These are phyloP conservation scores for Thelonectria rubi DNA, from an alignment of 2,329 filamentous ascomycete species.

Conservation along the genomic window DNA sequence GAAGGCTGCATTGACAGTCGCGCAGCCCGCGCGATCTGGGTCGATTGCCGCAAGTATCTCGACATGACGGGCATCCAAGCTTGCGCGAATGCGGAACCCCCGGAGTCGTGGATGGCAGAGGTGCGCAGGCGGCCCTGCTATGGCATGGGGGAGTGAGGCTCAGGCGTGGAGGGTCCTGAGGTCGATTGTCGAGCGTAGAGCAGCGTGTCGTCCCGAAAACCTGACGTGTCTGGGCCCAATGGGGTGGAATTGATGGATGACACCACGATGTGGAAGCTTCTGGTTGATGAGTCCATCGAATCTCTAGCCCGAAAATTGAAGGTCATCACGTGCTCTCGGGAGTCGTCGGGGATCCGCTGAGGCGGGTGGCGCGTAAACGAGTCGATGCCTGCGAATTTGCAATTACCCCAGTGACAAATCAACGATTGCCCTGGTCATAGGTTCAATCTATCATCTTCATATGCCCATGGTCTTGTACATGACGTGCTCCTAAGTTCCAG, in stretches of 20 bases:
- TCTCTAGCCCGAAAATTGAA: conserved; percentile 44
- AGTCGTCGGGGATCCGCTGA: conserved; percentile 31
- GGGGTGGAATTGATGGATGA: conserved; percentile 40
- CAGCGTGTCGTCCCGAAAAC: conserved; percentile 29
- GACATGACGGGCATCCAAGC: conserved; percentile 62
- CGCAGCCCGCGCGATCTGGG: conserved; percentile 70
- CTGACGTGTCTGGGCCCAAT: conserved; percentile 33
- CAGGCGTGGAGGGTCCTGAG: conserved; percentile 20
- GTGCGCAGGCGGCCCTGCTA: conserved; percentile 39
- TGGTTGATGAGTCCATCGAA: conserved; percentile 39
- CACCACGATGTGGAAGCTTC: conserved; percentile 43
- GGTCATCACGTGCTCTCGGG: conserved; percentile 43
- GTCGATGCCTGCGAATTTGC: conserved; percentile 28
- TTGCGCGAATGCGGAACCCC: conserved; percentile 48
- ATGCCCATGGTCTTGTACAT: no score
- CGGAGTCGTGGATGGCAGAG: conserved; percentile 41
- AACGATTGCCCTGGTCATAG: neutral
- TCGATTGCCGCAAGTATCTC: conserved; percentile 71
- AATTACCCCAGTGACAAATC: neutral
- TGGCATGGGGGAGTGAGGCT: conserved; percentile 46
- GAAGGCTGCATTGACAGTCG: conserved; percentile 64
- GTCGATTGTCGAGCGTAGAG: conserved; percentile 14
- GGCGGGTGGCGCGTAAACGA: conserved; percentile 27
- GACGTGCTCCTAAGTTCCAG: no score
- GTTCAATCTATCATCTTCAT: neutral